phyloP scores from a whole-genome alignment of 441 rosid genomes.

The Arabidopsis lyrata region DNA sequence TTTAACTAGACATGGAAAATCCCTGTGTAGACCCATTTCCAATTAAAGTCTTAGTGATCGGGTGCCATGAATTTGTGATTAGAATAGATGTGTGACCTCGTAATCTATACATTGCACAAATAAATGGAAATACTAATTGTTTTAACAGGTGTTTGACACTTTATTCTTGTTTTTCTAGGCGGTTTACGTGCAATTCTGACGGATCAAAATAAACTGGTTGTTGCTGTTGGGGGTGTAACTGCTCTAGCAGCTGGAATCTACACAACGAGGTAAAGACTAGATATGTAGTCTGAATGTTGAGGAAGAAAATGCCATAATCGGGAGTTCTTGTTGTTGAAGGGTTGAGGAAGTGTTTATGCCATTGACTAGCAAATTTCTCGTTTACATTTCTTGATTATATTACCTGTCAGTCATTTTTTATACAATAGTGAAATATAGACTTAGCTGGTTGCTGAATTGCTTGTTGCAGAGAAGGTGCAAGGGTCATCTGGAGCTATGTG shows the following conservation, averaged over 20 bases:
- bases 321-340: constrained; percentile 20
- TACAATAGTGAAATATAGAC: not conserved
- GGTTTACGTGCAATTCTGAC: constrained; percentile 93
- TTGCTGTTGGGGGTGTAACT: constrained; percentile 94
- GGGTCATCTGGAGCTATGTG: constrained; percentile 96
- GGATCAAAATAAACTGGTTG: constrained; percentile 91
- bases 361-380: constrained; percentile 2
- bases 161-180: constrained; percentile 58
- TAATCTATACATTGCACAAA: constrained; percentile 3
- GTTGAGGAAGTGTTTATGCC: constrained; percentile 1
- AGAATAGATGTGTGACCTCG: constrained; percentile 11
- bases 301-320: not conserved
- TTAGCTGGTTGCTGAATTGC: constrained; percentile 16
- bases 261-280: constrained; percentile 76
- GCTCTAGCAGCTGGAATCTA: constrained; percentile 98
- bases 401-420: not conserved
- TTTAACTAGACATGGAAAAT: constrained; percentile 4
- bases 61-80: constrained; percentile 6
- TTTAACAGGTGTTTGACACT: constrained; percentile 34
- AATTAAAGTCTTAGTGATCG: not conserved
- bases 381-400: constrained; percentile 14
- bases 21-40: constrained; percentile 3
- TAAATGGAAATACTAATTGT: constrained; percentile 15
- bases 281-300: constrained; percentile 12
- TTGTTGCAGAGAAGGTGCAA: constrained; percentile 89